phyloP scores from a whole-genome alignment of 2,329 filamentous ascomycete genomes.

The Atkinsonella hypoxylon region DNA sequence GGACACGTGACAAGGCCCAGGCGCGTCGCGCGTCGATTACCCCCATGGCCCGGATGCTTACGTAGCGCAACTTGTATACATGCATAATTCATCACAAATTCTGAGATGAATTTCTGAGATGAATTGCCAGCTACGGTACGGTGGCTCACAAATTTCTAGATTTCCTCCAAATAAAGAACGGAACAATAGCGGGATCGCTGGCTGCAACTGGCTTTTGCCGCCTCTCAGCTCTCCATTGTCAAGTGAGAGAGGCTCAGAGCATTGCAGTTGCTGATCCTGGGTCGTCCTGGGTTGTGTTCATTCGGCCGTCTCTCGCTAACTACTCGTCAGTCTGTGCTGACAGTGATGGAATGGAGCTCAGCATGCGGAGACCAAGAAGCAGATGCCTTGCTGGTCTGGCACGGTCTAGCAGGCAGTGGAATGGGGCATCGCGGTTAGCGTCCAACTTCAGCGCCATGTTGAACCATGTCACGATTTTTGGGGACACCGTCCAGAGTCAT shows the following conservation, averaged over 20 bases:
- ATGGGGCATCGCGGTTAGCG: background rate
- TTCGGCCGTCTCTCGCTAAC: background rate
- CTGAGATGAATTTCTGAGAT: too few species aligned
- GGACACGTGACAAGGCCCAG: background rate
- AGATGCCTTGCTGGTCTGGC: background rate
- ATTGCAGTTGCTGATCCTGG: background rate
- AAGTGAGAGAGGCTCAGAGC: background rate
- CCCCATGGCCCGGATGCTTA: too few species aligned
- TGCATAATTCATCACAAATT: too few species aligned
- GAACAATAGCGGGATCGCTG: background rate
- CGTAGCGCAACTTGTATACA: too few species aligned
- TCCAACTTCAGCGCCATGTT: background rate
- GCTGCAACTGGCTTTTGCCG: background rate
- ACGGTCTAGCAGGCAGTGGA: too few species aligned
- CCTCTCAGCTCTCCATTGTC: background rate
- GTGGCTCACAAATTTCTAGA: too few species aligned
- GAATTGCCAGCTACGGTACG: too few species aligned
- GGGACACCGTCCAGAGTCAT: background rate
- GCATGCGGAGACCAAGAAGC: background rate
- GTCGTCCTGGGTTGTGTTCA: too few species aligned
- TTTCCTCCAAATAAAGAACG: background rate
- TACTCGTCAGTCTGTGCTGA: background rate
- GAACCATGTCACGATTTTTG: background rate
- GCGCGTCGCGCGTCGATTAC: too few species aligned
- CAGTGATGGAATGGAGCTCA: background rate